Base-by-base conservation (phyloP, 1,284 basidiomycete species). In the Boletellus deceptivus region DNA sequence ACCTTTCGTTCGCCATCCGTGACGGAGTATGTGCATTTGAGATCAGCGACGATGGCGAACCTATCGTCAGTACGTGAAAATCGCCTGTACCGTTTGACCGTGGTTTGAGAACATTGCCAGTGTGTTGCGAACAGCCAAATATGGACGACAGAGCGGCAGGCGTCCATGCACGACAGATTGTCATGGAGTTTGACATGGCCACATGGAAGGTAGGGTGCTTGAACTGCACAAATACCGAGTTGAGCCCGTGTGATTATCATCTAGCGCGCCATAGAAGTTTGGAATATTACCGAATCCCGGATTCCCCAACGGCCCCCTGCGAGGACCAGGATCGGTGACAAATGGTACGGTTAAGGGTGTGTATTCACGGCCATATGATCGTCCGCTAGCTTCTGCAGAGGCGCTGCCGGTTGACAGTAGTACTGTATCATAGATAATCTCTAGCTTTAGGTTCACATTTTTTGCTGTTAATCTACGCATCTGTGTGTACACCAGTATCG, bases 1-100 rank as follows among this genome's bases (percentile, higher is more conserved):
- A 96, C 61, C 77, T 96, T 2, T 93, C 93, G 0, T 97, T 97
- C 70, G 75, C 95, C 47, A 88, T 97, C 44, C 78, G 89, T 41
- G 92, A 96, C 59, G 90, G 87, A 13, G 83, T 82, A 62, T 91
- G 85, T 43, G 83, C 84, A 6, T 74, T 91, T 40, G 82, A 88
- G 58, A 78, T 79, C 2, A 71, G 75, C 41, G 74, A 83, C 4
- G 72, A 86, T 0, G 86, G 83, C 2, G 87, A 91, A 60, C 87
- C 88, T 3, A 70, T 85, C 7, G 80, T 93, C 35, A 85, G 92
- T 93, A 53, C 43, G 66, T 65, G 31, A 29, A 2, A 62, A 58
- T 82, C 70, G 14, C 17, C 18, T 45, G 2, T 35, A 40, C 41
- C 11, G 35, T 43, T 22, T 33, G 29, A 5, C 25, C 29, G 43